These are phyloP conservation scores for Camillea tinctor DNA, from an alignment of 2,329 filamentous ascomycete genomes.

Conservation along the genomic window DNA sequence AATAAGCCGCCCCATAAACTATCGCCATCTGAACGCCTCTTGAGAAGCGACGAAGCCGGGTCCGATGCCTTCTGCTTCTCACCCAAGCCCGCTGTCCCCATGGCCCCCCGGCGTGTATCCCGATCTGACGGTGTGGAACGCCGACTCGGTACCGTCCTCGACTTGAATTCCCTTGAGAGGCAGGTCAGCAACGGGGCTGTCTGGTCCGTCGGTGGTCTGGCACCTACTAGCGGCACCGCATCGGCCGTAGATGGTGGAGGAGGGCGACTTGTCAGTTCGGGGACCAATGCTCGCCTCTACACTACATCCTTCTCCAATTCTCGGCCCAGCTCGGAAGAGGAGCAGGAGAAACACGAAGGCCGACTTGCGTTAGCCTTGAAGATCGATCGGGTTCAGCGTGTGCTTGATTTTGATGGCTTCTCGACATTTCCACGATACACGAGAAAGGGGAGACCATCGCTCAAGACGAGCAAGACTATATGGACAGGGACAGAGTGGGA, in stretches of 20 bases:
- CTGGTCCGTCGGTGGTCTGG: slow-evolving; percentile 75
- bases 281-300: slow-evolving; percentile 70
- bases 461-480: slow-evolving; percentile 32
- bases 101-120: slow-evolving; percentile 24
- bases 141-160: slow-evolving; percentile 29
- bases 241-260: slow-evolving; percentile 60
- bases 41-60: slow-evolving; percentile 41
- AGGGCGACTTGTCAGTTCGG: slow-evolving; percentile 63
- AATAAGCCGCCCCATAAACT: slow-evolving; percentile 43
- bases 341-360: slow-evolving; percentile 67
- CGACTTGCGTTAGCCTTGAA: slow-evolving; percentile 78
- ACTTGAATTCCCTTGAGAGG: slow-evolving; percentile 33
- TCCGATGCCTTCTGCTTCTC: slow-evolving; percentile 44
- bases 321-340: slow-evolving; percentile 50
- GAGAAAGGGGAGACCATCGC: slow-evolving; percentile 23
- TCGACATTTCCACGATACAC: slow-evolving; percentile 31
- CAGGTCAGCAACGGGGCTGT: slow-evolving; percentile 67
- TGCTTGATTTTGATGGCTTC: slow-evolving; percentile 56
- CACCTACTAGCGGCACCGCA: slow-evolving; percentile 43
- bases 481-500: slow-evolving; percentile 46
- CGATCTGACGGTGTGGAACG: slow-evolving; percentile 30
- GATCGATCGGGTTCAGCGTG: slow-evolving; percentile 66
- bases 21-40: slow-evolving; percentile 43
- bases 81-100: slow-evolving; percentile 29
- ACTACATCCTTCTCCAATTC: slow-evolving; percentile 47